Conservation (phyloP, 208 protist species). For the Porcisia deanei region DNA sequence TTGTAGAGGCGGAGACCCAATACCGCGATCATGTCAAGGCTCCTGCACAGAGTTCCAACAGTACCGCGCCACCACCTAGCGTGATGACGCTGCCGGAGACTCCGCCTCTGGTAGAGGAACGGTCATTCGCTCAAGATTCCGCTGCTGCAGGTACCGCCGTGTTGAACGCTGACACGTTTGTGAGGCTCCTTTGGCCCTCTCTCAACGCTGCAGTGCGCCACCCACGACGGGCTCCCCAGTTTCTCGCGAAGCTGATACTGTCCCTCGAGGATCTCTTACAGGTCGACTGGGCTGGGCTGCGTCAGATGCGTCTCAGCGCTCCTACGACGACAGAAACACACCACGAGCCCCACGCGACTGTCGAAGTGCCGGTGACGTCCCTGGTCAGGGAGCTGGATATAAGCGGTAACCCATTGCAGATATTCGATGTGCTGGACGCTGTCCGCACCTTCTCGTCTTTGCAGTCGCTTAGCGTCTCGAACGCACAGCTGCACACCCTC, state of each 20-base stretch:
- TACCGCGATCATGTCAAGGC: conserved; percentile 13
- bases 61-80: background rate
- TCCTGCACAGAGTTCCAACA: background rate
- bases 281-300: conserved; percentile 47
- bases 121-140: no score
- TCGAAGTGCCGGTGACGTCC: background rate
- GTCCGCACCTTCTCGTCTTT: conserved; percentile 55
- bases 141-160: background rate
- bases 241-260: conserved; percentile 51
- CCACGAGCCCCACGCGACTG: no score
- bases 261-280: conserved; percentile 56
- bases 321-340: background rate
- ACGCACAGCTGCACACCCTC: conserved; percentile 35
- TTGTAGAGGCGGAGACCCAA: conserved; percentile 7
- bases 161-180: conserved; percentile 38
- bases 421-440: conserved; percentile 43
- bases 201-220: conserved; percentile 40
- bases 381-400: conserved; percentile 56
- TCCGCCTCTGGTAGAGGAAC: background rate
- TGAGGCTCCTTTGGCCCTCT: conserved; percentile 33
- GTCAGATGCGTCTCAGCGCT: background rate
- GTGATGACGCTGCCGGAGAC: background rate
- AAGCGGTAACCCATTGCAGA: conserved; percentile 56
- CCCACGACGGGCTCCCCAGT: conserved; percentile 36
- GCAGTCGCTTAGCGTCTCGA: conserved; percentile 37